Evolutionary conservation across 148 eudicot species (phyloP), one percentile per base, ranked within the genome.

Genomic region (Selenicereus undatus): DNA sequence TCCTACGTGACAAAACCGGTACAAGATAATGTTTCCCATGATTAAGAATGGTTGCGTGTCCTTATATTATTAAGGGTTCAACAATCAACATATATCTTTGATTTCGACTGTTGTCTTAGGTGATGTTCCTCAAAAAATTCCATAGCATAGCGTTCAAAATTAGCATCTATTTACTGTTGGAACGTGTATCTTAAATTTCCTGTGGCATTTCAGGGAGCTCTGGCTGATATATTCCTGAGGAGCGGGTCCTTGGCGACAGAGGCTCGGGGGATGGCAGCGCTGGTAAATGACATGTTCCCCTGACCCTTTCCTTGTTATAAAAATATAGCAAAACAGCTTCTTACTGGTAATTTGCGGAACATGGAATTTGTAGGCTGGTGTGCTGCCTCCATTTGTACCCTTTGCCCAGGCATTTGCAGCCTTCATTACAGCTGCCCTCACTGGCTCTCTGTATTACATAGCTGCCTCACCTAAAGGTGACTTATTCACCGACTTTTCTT

Each of bases 331-430:
- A 5, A 45, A 3, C 17, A 48, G 8, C n/a, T n/a, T 77, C 73
- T 78, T 74, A 81, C 73, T 13, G 75, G 18, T 50, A 16, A 45
- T 27, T 3, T n/a, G 68, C 50, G 39, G 27, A 13, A 64, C 14
- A 1, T 39, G 65, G n/a, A 14, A 74, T 81, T 16, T 74, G 72
- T 78, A 96, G 99, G 83, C 98, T 27, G 99, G 99, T 73, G 88
- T 96, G 77, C 86, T 96, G 82, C 99, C 99, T 78, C 97, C 98
- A 75, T 90, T 89, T 81, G 99, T 93, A 39, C 99, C 99, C 27
- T 95, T 95, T 88, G 99, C 99, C 77, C 99, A 95, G 77, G 99
- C 97, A 69, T 96, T 96, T 88, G 99, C 99, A 69, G 98, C 99
- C 29, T 98, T 91, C 50, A 89, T 94, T 79, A 96, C 99, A 50